Evolutionary conservation across 2,329 filamentous ascomycete species (phyloP), one percentile per base, ranked within the genome.

Genomic region (Penicillium oxalicum): DNA sequence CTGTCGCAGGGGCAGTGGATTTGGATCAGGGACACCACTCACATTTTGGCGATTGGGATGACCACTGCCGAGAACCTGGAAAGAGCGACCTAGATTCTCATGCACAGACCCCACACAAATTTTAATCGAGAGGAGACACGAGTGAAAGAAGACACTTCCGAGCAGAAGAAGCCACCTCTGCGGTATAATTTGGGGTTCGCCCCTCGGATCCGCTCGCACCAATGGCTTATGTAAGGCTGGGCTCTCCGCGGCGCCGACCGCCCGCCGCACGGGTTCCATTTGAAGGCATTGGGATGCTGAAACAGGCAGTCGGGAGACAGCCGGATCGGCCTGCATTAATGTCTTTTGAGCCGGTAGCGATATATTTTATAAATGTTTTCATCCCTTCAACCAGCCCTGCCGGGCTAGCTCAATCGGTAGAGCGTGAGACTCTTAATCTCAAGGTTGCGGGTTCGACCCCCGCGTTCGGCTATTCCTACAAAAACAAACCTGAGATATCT

Each of bases 351-450:
- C 2, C 18, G 2, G 2, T 18, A 2, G 2, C 18, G 1, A 18
- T 18, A 18, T 18, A 18, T 18, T 18, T 2, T 18, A 2, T 18
- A 18, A 18, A 18, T 18, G 18, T 2, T 1, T 1, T 1, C 18
- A 18, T 18, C 18, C 1, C 43, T 52, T 40, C 48, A 48, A 50
- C 50, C 48, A 53, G 48, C 40, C 42, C 48, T 56, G 71, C 71
- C 66, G 65, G 70, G 70, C 68, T 74, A 74, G 72, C 72, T 74
- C 72, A 75, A 74, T 74, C 71, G 72, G 65, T 71, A 74, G 68
- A 70, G 68, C 69, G 67, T 75, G 72, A 72, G 72, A 71, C 70
- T 75, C 70, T 74, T 75, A 72, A 68, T 66, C 67, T 65, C 65
- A 67, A 67, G 63, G 64, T 58, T 67, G 63, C 61, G 67, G 65